Evolutionary conservation across 305 asterid genomes (phyloP), one percentile per base, ranked within the genome.

Genomic region (Withania somnifera): DNA sequence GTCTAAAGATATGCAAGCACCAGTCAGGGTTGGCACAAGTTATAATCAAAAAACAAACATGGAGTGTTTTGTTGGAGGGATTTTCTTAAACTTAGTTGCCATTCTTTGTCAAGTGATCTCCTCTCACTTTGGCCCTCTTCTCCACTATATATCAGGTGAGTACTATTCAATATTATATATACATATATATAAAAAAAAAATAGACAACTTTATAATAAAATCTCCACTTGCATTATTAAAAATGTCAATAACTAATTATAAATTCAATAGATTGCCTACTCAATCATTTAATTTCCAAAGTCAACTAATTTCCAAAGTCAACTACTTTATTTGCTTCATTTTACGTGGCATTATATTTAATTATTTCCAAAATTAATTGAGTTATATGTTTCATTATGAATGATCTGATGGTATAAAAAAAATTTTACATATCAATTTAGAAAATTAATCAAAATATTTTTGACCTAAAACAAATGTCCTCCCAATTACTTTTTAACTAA

Each of bases 11-110:
- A 82, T 86, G 79, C 54, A 36, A 17, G 51, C 87, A 2, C 79
- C 84, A 19, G 89, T 86, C 22, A 63, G 89, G 10, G 81, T 57
- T 42, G 89, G 89, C 3, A 86, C 89, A 30, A 86, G 87, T 76
- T 83, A 82, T 7, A 86, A 84, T 63, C 89, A 86, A 57, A 86
- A 57, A 86, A 63, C 24, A 84, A 82, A 84, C 87, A 86, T 66
- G 81, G 81, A 60, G 81, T 86, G 0, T 79, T 86, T 14, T 84
- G 86, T 45, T 86, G 89, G 89, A 86, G 87, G 82, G 89, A 86
- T 85, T 86, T 86, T 78, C 71, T 86, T 6, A 86, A 86, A 58
- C 83, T 86, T 13, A 63, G 77, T 58, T 82, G 84, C 73, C 51
- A 61, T 47, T 79, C 87, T 17, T 50, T 76, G 13, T 75, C 85